Conservation (phyloP, 306 rosid genomes). For the Castanea mollissima region DNA sequence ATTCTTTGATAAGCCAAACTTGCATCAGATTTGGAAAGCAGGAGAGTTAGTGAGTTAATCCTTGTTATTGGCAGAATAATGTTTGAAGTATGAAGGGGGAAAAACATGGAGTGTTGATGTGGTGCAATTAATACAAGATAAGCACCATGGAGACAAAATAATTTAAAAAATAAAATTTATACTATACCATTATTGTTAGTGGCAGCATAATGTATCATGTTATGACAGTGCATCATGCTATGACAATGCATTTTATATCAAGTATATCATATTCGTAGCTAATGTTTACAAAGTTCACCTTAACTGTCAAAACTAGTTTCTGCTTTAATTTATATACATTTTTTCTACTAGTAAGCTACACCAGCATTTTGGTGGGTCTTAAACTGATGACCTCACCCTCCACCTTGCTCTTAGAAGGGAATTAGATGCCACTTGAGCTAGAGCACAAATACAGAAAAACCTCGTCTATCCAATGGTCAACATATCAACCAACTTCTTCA, state of each 20-base stretch:
- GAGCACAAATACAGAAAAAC: too few species aligned
- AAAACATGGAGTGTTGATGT: neutral
- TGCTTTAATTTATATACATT: too few species aligned
- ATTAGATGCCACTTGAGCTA: too few species aligned
- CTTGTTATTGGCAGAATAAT: constrained; percentile 17
- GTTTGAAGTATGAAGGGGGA: neutral
- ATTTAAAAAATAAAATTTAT: neutral
- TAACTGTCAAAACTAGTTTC: too few species aligned
- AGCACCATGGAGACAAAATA: neutral
- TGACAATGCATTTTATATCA: neutral
- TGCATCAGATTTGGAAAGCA: constrained; percentile 30
- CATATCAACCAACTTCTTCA: too few species aligned
- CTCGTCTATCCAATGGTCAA: too few species aligned
- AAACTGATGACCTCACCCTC: too few species aligned
- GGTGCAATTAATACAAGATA: neutral
- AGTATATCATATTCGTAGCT: neutral
- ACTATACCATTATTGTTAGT: neutral
- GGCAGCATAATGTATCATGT: neutral
- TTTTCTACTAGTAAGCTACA: too few species aligned
- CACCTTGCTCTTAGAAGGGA: too few species aligned
- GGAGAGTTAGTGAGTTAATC: neutral
- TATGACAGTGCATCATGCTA: neutral
- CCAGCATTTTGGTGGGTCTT: too few species aligned
- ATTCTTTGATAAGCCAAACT: constrained; percentile 93
- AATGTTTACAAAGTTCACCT: too few species aligned